Conservation (phyloP, 1,284 basidiomycete genomes). For the Ustilago bromivora region DNA sequence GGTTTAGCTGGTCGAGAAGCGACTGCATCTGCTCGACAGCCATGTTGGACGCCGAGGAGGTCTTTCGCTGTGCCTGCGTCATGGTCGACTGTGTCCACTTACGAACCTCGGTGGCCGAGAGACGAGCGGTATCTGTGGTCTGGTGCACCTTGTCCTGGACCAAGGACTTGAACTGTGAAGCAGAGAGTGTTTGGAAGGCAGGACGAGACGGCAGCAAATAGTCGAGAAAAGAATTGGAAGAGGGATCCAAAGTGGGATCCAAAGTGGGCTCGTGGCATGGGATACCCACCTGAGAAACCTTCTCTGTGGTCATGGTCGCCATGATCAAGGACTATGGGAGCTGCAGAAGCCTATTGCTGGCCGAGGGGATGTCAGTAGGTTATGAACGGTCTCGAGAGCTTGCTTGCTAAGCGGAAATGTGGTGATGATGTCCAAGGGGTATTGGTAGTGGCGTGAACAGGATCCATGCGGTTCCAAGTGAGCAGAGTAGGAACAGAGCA, state of each 20-base stretch:
- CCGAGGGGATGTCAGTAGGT: too few relatives aligned
- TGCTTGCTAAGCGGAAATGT: too few relatives aligned
- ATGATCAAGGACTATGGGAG: conserved; percentile 6
- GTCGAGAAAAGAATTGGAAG: too few relatives aligned
- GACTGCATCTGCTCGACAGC: conserved; percentile 24
- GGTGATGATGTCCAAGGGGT: too few relatives aligned
- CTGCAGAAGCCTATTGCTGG: neutral
- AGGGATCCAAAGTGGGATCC: neutral
- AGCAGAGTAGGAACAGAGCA: neutral
- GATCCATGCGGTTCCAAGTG: neutral
- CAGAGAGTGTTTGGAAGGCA: neutral
- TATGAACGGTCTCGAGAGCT: too few relatives aligned
- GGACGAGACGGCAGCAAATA: neutral
- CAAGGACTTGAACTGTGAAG: conserved; percentile 27
- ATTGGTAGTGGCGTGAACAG: too few relatives aligned
- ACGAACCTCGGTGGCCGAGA: conserved; percentile 26
- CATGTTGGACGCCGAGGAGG: conserved; percentile 1
- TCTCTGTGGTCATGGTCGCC: conserved; percentile 27
- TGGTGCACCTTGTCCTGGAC: conserved; percentile 38
- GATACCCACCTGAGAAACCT: conserved; percentile 28
- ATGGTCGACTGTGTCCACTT: conserved; percentile 21
- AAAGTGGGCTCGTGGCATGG: neutral
- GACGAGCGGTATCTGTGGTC: conserved; percentile 35
- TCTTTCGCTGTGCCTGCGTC: conserved; percentile 28
- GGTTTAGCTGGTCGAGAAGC: conserved; percentile 33